phyloP scores from a whole-genome alignment of 148 eudicot species.

The Vaccinium corymbosum region DNA sequence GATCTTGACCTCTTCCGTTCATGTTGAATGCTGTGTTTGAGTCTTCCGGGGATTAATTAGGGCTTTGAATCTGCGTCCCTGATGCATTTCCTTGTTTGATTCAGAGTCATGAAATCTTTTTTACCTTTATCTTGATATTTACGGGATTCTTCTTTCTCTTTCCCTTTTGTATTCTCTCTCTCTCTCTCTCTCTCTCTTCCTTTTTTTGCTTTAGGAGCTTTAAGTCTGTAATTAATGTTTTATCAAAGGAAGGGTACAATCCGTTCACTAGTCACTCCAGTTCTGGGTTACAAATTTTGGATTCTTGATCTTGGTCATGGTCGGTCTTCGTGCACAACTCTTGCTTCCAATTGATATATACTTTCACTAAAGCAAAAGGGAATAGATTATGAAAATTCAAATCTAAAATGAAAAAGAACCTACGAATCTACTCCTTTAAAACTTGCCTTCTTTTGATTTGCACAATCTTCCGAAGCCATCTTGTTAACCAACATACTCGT shows the following conservation, averaged over 20 bases:
- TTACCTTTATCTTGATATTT: neutral
- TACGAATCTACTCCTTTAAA: neutral
- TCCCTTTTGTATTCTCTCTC: neutral
- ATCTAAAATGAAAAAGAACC: neutral
- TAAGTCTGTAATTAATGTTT: neutral
- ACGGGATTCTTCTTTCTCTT: neutral
- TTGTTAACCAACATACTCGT: neutral
- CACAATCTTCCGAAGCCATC: neutral
- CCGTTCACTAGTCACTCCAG: neutral
- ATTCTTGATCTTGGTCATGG: neutral
- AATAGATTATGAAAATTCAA: neutral
- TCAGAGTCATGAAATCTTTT: neutral
- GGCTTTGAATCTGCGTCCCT: neutral
- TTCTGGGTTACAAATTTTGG: neutral
- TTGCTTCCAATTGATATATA: neutral
- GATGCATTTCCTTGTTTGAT: neutral
- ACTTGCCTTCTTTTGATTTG: neutral
- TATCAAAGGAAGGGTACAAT: neutral
- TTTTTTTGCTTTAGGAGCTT: neutral
- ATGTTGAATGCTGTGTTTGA: neutral
- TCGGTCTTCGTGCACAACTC: neutral
- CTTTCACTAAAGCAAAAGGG: neutral
- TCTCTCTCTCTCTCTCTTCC: neutral
- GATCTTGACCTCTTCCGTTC: neutral
- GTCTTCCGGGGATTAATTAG: neutral